Evolutionary conservation across 148 eudicot genomes (phyloP).

Genomic region (Drosera capensis): DNA sequence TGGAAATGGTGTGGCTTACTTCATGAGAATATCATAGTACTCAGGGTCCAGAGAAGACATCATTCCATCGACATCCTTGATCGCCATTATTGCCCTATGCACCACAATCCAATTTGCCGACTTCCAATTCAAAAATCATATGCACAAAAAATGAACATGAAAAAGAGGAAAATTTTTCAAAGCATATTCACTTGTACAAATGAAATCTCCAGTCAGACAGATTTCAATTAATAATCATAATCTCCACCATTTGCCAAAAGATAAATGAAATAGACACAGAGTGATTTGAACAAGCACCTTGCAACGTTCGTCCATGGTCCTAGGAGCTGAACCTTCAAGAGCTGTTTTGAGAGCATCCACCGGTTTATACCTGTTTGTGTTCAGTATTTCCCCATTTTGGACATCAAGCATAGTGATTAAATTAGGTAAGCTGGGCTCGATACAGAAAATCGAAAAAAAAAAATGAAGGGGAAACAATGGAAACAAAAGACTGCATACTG

Average conservation of each 20-base stretch:
- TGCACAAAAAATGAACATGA: neutral
- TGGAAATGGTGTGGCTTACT: constrained; percentile 15
- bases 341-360: constrained; percentile 96
- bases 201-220: neutral
- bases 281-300: constrained; percentile 41
- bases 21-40: constrained; percentile 82
- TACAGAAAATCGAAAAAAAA: constrained; percentile 1
- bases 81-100: constrained; percentile 83
- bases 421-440: neutral
- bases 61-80: constrained; percentile 79
- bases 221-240: neutral
- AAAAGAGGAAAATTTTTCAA: neutral
- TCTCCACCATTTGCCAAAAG: neutral
- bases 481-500: constrained; percentile 22
- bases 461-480: neutral
- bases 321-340: constrained; percentile 77
- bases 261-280: too few species aligned
- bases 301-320: constrained; percentile 77
- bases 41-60: constrained; percentile 67
- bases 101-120: constrained; percentile 91
- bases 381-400: neutral
- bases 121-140: constrained; percentile 13
- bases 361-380: constrained; percentile 43
- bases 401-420: neutral
- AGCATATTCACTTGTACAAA: neutral